These are phyloP conservation scores for Favolaschia claudopus DNA, from an alignment of 768 basidiomycete genomes.

Conservation along the genomic window DNA sequence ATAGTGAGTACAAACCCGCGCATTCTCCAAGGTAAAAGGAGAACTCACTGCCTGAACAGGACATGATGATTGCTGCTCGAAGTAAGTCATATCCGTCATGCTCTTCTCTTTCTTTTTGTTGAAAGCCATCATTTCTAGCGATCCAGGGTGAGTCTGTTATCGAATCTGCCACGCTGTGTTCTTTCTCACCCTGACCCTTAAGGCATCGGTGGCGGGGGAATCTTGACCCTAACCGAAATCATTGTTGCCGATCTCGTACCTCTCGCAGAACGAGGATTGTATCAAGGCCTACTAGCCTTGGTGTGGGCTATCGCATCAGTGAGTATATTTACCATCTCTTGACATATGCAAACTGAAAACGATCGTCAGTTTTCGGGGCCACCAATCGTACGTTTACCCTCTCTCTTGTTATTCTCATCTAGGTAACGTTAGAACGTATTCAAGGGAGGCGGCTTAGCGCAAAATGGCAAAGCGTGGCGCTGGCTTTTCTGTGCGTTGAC, in stretches of 20 bases:
- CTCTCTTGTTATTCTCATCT: no score
- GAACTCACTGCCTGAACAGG: not conserved
- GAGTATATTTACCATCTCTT: not conserved
- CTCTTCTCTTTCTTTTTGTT: no score
- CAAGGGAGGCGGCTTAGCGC: slow-evolving; percentile 26
- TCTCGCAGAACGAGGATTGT: slow-evolving; percentile 47
- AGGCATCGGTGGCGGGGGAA: slow-evolving; percentile 43
- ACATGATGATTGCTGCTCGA: slow-evolving; percentile 47
- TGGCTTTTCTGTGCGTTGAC: slow-evolving; percentile 35
- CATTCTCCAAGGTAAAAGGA: no score
- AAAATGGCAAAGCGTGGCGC: slow-evolving; percentile 30
- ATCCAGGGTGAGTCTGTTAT: slow-evolving; percentile 5
- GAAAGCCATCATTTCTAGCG: not conserved
- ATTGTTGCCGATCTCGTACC: slow-evolving; percentile 49
- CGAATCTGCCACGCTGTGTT: not conserved
- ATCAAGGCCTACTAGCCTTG: slow-evolving; percentile 36
- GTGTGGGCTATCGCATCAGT: slow-evolving; percentile 39
- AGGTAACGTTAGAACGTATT: not conserved
- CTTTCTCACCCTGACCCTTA: not conserved
- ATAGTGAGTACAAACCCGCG: slow-evolving; percentile 31
- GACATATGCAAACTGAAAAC: not conserved
- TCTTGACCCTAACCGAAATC: slow-evolving; percentile 42
- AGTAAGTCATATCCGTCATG: not conserved
- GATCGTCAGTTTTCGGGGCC: not conserved
- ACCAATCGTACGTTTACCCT: not conserved